Evolutionary conservation across 257 asterid species (phyloP), one percentile per base, ranked within the genome.

Genomic region (Craterostigma plantagineum): DNA sequence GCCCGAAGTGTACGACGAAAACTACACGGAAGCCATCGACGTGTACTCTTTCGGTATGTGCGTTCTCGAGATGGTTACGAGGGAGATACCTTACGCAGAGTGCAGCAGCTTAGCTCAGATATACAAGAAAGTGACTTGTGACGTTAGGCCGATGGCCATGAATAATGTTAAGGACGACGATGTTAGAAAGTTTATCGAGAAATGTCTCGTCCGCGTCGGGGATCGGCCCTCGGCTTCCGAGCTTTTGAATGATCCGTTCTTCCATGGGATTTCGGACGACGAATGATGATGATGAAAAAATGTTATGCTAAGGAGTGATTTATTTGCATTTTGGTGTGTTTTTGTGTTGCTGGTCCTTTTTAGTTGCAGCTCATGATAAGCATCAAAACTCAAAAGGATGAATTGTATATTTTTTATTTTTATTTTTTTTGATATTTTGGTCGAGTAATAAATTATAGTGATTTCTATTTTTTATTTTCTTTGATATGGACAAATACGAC

Each of bases 11-110:
- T 40, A 40, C 45, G 45, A 40, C 45, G 45, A 40, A 8, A 8
- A 40, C 45, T 40, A 40, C 45, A 40, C 45, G 15, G 45, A 40
- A 16, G 16, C 16, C 14, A 40, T 40, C 45, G 45, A 40, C 45
- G 16, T 40, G 10, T 40, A 40, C 8, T 40, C 45, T 1, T 40
- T 40, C 8, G 45, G 45, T 1, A 40, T 40, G 45, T 40, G 45
- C 16, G 16, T 40, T 3, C 45, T 40, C 10, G 45, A 40, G 45
- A 40, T 40, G 45, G 17, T 14, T 2, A 40, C 45, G 10, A 14
- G 13, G 15, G 45, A 40, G 45, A 14, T 40, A 11, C 45, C 45
- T 14, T 40, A 40, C 45, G 16, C 15, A 2, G 45, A 40, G 16
- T 40, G 45, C 17, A 16, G 16, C 3, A 40, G 16, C 15, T 3